Evolutionary conservation across 2,329 filamentous ascomycete genomes (phyloP).

Genomic region (Pyrenophora teres): DNA sequence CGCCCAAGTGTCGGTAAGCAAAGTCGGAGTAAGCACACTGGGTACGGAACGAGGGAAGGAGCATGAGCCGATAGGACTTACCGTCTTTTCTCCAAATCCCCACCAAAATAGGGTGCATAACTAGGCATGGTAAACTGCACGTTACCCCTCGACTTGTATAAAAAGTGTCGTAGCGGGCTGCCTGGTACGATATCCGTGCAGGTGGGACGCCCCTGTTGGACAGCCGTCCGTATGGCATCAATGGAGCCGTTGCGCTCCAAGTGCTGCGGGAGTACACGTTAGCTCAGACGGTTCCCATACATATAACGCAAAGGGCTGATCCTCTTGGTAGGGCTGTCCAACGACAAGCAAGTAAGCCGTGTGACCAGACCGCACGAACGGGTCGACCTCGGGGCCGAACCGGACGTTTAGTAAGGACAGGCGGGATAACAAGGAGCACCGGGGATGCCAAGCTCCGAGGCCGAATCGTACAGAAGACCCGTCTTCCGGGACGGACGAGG

Average conservation of each 20-base stretch:
- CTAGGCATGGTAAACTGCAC: constrained; percentile 96
- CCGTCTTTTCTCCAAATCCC: constrained; percentile 65
- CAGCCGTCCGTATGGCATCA: constrained; percentile 72
- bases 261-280: constrained; percentile 18
- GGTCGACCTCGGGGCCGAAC: too few relatives aligned
- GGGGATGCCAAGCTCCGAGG: constrained; percentile 3
- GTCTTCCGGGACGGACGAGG: constrained; percentile 3
- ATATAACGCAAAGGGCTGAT: too few relatives aligned
- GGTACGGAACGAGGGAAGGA: constrained; percentile 10
- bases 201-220: constrained; percentile 70
- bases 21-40: constrained; percentile 4
- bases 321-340: too few relatives aligned
- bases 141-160: constrained; percentile 93
- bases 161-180: constrained; percentile 82
- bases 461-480: constrained; percentile 2
- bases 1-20: too few relatives aligned
- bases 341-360: too few relatives aligned
- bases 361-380: too few relatives aligned
- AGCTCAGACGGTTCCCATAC: not conserved
- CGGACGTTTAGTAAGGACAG: too few relatives aligned
- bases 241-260: constrained; percentile 76
- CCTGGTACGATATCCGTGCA: constrained; percentile 79
- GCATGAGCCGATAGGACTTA: constrained; percentile 38
- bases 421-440: not conserved
- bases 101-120: constrained; percentile 70